These are phyloP conservation scores for Lichtheimia ornata DNA, from an alignment of 371 early-diverging fungal species.

Conservation along the genomic window DNA sequence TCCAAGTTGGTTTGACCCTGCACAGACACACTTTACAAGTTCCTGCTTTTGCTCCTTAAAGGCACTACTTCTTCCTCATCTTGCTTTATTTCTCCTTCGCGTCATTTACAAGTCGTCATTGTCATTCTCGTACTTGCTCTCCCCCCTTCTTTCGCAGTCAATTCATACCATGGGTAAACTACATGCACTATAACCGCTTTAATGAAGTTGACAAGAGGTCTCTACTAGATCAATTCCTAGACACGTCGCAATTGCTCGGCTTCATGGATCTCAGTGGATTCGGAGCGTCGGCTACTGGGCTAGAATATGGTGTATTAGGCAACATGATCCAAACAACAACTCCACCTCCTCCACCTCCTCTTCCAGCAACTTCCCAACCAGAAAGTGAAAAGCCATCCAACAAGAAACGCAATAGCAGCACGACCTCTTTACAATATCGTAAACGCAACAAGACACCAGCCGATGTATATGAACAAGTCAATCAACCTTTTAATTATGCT, in stretches of 20 bases:
- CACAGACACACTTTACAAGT: too few species aligned
- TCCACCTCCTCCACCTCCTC: not conserved
- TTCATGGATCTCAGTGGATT: constrained; percentile 2
- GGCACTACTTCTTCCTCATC: constrained; percentile 1
- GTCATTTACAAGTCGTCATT: not conserved
- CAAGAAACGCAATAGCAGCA: not conserved
- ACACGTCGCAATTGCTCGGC: constrained; percentile 8
- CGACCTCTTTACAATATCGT: not conserved
- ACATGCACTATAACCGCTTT: not conserved
- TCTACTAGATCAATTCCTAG: constrained; percentile 6
- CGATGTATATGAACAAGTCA: constrained; percentile 75
- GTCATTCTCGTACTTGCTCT: not conserved
- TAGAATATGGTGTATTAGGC: not conserved
- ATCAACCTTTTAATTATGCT: constrained; percentile 80
- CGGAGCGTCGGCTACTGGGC: not conserved
- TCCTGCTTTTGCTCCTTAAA: not conserved
- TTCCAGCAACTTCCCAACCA: not conserved
- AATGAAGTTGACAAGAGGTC: not conserved
- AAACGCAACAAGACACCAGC: constrained; percentile 43
- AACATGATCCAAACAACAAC: not conserved
- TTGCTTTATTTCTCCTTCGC: not conserved
- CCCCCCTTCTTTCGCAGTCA: not conserved
- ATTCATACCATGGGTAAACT: not conserved
- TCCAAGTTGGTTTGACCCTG: too few species aligned
- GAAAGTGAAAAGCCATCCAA: not conserved